Evolutionary conservation across 345 rosid species (phyloP), one percentile per base, ranked within the genome.

Genomic region (Fremontodendron californicum): DNA sequence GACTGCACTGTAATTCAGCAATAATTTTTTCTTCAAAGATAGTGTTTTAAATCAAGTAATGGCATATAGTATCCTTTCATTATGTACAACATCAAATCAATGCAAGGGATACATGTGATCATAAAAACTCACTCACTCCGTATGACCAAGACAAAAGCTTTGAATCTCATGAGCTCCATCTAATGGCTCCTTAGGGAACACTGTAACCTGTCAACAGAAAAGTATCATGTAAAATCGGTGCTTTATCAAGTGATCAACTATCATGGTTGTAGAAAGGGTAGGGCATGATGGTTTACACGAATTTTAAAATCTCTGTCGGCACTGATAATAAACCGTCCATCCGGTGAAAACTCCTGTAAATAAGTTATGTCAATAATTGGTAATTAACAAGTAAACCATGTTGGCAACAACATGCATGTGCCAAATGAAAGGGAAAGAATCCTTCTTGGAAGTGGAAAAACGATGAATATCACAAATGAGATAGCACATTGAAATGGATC

Each of bases 81-180:
- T 61, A 61, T 45, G 45, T 19, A 51, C 45, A 62, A 62, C 46
- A 58, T 29, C 67, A 42, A 62, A 74, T 2, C 25, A n/a, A 29
- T 0, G 57, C 13, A 75, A 13, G 19, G 21, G 46, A 57, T 23
- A 69, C 25, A 70, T 40, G 40, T 21, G 37, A 71, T 75, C 58
- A 48, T 57, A n/a, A 75, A 78, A 81, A 77, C 69, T 83, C 85
- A 92, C 98, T 95, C 86, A 90, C 99, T 93, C 96, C 13, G 97
- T 85, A 87, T 96, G 99, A 48, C 94, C 99, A 67, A 96, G 96
- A 86, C 99, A 93, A 81, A 93, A 92, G 77, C 96, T 90, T 74
- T 96, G 97, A 76, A 96, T 94, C 82, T 91, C 96, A 79, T 96
- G 98, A 82, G 98, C 97, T 78, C 97, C 97, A 67, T 88, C 88